Base-by-base conservation (phyloP, 2,329 filamentous ascomycete species). In the Cladosporium phlei region DNA sequence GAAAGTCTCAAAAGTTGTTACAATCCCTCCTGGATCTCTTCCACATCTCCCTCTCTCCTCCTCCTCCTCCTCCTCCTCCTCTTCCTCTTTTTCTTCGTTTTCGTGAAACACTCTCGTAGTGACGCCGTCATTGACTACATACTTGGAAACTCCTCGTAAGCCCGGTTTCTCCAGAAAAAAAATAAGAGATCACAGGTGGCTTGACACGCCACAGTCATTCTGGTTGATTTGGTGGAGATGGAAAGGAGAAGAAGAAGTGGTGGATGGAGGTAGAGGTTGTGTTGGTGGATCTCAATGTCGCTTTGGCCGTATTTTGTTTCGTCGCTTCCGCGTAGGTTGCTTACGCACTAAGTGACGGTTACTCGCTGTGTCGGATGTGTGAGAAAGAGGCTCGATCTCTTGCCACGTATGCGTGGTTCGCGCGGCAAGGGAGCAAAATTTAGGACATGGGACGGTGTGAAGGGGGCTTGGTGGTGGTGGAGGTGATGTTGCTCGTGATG, bases 271-370 rank as follows among this genome's bases (percentile, higher is more conserved):
- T n/a, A 24, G 20, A n/a, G 38, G 4, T 32, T 40, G 7, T 25
- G 19, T 17, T 29, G 11, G 14, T 32, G n/a, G n/a, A n/a, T n/a
- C n/a, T n/a, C n/a, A n/a, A 12, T 7, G 30, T 12, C 38, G 38
- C n/a, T 20, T 43, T 43, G 38, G 14, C 39, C 22, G 16, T 28
- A 20, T 12, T 27, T 16, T 42, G 37, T 7, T 17, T 22, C 39
- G 14, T 34, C 19, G 22, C 20, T 21, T 17, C 7, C 24, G 37
- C 39, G 14, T 34, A 20, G 22, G 22, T 21, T 17, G 21, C 32
- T 45, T 45, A 45, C 40, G 40, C 40, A 34, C 40, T 45, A 45
- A 12, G 27, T 45, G 14, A 45, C 40, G 40, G 40, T 45, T 45
- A 45, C 40, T 45, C 40, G 40, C 40, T 45, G 40, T 44, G 30